These are phyloP conservation scores for Platismatia glauca DNA, from an alignment of 495 filamentous ascomycete species.

Conservation along the genomic window DNA sequence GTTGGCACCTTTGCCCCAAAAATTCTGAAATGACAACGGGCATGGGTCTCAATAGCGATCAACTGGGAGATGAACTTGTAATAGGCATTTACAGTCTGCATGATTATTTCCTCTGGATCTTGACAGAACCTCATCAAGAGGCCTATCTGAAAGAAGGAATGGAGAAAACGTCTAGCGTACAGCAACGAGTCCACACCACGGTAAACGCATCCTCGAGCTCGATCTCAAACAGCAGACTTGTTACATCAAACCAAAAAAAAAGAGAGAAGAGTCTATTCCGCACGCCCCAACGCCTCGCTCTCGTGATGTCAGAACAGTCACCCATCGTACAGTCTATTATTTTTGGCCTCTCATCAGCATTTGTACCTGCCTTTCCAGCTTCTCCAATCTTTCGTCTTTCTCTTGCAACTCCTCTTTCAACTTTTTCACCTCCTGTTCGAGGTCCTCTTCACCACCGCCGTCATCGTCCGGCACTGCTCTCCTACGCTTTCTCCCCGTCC, in stretches of 20 bases:
- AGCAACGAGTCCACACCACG: not conserved
- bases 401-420: slow-evolving; percentile 17
- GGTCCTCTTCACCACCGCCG: slow-evolving; percentile 5
- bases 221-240: not conserved
- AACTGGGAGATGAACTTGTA: not conserved
- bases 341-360: slow-evolving; percentile 3
- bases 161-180: not conserved
- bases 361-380: slow-evolving; percentile 14
- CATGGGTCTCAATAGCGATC: no score
- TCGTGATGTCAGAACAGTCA: not conserved
- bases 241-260: not conserved
- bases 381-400: slow-evolving; percentile 17
- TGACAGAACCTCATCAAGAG: not conserved
- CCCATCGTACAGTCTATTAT: slow-evolving; percentile 10
- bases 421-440: slow-evolving; percentile 20
- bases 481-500: slow-evolving; percentile 12
- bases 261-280: slow-evolving; percentile 1
- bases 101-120: no score
- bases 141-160: not conserved
- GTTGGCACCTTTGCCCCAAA: not conserved
- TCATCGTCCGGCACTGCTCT: slow-evolving; percentile 3
- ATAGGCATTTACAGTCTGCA: not conserved
- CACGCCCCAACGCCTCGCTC: slow-evolving; percentile 11
- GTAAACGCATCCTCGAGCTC: not conserved
- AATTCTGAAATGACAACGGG: not conserved